Conservation (phyloP, 164 flowering plant genomes). For the Magnolia sinica region DNA sequence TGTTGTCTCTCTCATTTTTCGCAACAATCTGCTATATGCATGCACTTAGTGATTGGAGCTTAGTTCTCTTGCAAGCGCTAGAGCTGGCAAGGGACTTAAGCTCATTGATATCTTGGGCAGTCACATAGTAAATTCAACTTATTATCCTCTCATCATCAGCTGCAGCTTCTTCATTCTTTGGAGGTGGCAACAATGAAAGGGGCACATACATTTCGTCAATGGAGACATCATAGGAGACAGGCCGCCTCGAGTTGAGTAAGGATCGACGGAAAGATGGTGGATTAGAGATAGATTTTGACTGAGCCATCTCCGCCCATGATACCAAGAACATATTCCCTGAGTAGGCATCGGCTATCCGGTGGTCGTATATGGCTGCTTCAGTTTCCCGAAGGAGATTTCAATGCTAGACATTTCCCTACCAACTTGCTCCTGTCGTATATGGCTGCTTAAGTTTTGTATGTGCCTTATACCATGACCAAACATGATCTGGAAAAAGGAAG, state of each 20-base stretch:
- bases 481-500: too few relatives aligned
- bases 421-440: too few relatives aligned
- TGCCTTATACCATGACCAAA: too few relatives aligned
- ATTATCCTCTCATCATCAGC: neutral
- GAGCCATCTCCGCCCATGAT: conserved; percentile 43
- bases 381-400: too few relatives aligned
- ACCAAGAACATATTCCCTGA: conserved; percentile 49
- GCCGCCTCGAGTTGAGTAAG: conserved; percentile 15
- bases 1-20: neutral
- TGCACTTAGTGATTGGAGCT: conserved; percentile 16
- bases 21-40: conserved; percentile 15
- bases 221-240: neutral
- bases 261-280: conserved; percentile 17
- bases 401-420: too few relatives aligned
- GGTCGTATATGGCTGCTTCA: too few relatives aligned
- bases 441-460: too few relatives aligned
- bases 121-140: conserved; percentile 16
- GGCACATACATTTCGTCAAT: conserved; percentile 9
- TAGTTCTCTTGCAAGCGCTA: neutral
- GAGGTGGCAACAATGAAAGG: conserved; percentile 5
- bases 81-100: conserved; percentile 10
- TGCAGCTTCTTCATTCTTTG: neutral
- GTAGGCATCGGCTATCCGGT: conserved; percentile 57
- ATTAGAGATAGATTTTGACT: conserved; percentile 12
- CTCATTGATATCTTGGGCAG: neutral